Conservation (phyloP, 306 rosid genomes). For the Dryas octopetala region DNA sequence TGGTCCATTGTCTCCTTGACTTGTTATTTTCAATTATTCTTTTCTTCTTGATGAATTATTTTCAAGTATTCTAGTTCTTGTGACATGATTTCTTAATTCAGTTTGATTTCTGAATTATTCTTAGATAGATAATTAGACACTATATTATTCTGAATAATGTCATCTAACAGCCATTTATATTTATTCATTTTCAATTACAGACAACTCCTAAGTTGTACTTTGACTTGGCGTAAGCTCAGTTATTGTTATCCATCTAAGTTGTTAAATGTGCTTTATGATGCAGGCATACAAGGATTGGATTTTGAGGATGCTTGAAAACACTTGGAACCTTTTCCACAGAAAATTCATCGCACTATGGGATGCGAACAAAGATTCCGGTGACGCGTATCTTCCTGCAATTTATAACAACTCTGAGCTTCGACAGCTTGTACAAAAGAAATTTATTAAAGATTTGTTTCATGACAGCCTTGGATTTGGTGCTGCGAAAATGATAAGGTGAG, state of each 20-base stretch:
- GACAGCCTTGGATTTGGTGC: constrained; percentile 90
- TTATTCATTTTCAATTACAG: neutral
- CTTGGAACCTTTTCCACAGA: constrained; percentile 69
- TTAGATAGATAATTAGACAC: neutral
- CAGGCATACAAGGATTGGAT: constrained; percentile 85
- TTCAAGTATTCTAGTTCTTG: neutral
- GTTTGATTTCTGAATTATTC: neutral
- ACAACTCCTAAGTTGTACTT: neutral
- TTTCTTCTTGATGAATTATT: neutral
- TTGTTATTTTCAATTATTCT: neutral
- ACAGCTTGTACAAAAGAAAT: constrained; percentile 59
- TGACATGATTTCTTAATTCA: neutral
- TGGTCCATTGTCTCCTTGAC: neutral
- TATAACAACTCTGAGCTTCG: constrained; percentile 66
- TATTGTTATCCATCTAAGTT: neutral
- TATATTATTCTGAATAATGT: neutral
- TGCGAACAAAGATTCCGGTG: constrained; percentile 65
- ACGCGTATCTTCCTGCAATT: constrained; percentile 77
- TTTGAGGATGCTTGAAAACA: constrained; percentile 71
- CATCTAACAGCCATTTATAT: neutral
- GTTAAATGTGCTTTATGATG: constrained; percentile 6
- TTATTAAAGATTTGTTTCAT: constrained; percentile 60
- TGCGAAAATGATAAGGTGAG: constrained; percentile 90
- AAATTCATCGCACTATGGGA: constrained; percentile 79
- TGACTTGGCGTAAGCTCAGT: constrained; percentile 8